Conservation (phyloP, 805 yeast genomes). For the Ascoidea rubescens region DNA sequence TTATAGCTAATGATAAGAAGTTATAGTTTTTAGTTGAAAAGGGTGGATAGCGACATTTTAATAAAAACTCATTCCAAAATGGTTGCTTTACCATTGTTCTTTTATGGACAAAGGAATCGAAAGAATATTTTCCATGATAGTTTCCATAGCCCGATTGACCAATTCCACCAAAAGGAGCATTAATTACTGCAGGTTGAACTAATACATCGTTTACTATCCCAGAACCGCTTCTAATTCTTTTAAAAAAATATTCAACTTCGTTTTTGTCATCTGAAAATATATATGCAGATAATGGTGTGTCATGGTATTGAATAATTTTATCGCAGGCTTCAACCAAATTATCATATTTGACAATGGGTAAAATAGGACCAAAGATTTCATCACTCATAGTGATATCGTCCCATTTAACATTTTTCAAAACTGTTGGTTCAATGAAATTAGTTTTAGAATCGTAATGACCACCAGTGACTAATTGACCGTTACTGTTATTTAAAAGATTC, state of each 20-base stretch:
- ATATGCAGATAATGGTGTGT: constrained; percentile 74
- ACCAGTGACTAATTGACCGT: constrained; percentile 39
- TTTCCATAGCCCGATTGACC: constrained; percentile 75
- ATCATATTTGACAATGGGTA: constrained; percentile 53
- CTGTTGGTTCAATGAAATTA: constrained; percentile 57
- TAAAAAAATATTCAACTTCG: constrained; percentile 35
- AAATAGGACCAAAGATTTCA: constrained; percentile 77
- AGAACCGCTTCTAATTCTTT: constrained; percentile 57
- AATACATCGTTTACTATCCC: constrained; percentile 56
- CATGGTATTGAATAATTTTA: constrained; percentile 33
- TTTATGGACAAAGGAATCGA: constrained; percentile 54
- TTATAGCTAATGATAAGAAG: not conserved
- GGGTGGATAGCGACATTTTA: constrained; percentile 60
- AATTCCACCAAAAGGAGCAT: constrained; percentile 85
- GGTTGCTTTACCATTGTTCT: constrained; percentile 56
- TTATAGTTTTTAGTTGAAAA: constrained; percentile 21
- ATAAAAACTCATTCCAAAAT: constrained; percentile 43
- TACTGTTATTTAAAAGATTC: constrained; percentile 28
- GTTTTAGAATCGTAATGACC: constrained; percentile 23
- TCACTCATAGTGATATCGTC: constrained; percentile 58
- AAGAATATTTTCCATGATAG: constrained; percentile 65
- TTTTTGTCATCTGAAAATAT: constrained; percentile 37
- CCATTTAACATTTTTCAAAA: constrained; percentile 49
- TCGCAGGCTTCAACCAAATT: constrained; percentile 30
- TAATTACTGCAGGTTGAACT: constrained; percentile 51